Evolutionary conservation across 148 eudicot species (phyloP).

Genomic region (Cornus kousa): DNA sequence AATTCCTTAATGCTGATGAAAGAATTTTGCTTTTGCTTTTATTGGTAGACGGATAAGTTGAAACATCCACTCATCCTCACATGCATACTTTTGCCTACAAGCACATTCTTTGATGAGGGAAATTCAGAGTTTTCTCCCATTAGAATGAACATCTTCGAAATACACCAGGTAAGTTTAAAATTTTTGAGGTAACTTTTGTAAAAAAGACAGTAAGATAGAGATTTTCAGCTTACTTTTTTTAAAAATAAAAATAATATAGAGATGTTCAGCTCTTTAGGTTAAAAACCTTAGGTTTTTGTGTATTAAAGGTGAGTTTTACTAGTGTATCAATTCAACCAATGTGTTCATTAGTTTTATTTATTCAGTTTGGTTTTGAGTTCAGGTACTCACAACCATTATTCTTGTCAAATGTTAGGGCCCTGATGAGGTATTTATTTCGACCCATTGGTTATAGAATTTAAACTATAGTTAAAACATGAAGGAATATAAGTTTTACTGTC

Average conservation of each 20-base stretch:
- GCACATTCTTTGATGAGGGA: not conserved
- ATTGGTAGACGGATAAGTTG: not conserved
- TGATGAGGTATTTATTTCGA: not conserved
- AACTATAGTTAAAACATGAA: not conserved
- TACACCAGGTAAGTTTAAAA: not conserved
- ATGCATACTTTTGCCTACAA: not conserved
- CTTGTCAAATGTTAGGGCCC: not conserved
- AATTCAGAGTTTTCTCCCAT: not conserved
- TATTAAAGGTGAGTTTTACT: not conserved
- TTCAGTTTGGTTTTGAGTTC: not conserved
- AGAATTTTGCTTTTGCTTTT: not conserved
- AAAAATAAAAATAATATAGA: not conserved
- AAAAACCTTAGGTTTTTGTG: not conserved
- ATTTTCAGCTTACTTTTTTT: no score
- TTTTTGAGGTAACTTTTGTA: not conserved
- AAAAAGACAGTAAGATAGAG: no score
- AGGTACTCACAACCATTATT: not conserved
- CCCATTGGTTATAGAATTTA: not conserved
- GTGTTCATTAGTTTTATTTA: not conserved
- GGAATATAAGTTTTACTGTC: not conserved
- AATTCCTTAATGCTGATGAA: not conserved
- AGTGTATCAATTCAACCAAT: not conserved
- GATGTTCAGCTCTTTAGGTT: not conserved
- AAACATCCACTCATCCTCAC: not conserved
- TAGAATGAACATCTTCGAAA: not conserved